These are phyloP conservation scores for Picea glauca DNA, from an alignment of 75 land plant species.

Conservation along the genomic window DNA sequence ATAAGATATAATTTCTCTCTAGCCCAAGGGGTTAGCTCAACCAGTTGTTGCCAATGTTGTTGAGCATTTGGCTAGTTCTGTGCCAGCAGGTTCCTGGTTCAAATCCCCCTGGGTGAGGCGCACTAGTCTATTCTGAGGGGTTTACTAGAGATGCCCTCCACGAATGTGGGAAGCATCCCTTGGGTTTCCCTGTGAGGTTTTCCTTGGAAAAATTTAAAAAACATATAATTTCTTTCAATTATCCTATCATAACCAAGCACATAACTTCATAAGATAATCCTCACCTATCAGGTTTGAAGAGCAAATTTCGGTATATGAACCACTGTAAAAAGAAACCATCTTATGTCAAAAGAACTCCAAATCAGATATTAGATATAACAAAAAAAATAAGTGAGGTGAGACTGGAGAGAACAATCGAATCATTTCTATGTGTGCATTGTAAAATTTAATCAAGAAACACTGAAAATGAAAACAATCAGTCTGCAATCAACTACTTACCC, in stretches of 20 bases:
- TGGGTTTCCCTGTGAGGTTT: background rate
- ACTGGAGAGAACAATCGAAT: background rate
- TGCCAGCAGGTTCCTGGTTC: background rate
- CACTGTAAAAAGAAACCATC: conserved; percentile 56
- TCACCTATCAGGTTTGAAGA: conserved; percentile 97
- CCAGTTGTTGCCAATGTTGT: background rate
- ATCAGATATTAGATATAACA: background rate
- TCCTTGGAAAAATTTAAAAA: background rate
- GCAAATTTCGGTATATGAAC: conserved; percentile 91
- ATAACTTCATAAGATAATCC: conserved; percentile 10
- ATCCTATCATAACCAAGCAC: background rate
- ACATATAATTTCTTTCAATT: background rate
- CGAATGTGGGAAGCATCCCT: background rate
- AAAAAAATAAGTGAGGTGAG: background rate
- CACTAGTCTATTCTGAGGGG: background rate
- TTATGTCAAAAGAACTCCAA: background rate
- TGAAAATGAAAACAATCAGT: background rate
- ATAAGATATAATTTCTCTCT: background rate
- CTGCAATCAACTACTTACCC: conserved; percentile 43
- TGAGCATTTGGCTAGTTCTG: background rate
- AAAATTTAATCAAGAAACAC: background rate
- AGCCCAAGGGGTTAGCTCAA: background rate
- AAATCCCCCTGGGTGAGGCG: background rate
- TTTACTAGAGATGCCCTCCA: background rate
- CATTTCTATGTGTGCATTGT: background rate